phyloP scores from a whole-genome alignment of 2,329 filamentous ascomycete genomes.

The Fusarium hainanense region DNA sequence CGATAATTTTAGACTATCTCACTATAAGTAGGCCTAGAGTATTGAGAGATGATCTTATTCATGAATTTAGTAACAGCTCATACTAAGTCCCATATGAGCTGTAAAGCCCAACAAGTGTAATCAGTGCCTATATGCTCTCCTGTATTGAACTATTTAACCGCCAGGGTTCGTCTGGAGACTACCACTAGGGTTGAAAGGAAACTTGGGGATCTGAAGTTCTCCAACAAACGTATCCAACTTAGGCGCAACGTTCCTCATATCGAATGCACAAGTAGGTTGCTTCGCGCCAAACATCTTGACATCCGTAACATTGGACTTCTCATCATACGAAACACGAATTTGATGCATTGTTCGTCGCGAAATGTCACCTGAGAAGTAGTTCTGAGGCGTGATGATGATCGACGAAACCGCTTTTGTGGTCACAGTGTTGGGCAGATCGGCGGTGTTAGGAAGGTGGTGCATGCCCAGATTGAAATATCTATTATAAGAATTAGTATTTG shows the following conservation, averaged over 20 bases:
- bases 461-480: slow-evolving; percentile 36
- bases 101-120: too few species aligned
- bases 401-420: slow-evolving; percentile 27
- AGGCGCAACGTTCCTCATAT: slow-evolving; percentile 13
- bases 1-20: too few species aligned
- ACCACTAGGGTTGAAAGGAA: slow-evolving; percentile 31
- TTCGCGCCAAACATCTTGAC: slow-evolving; percentile 25
- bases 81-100: too few species aligned
- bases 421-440: slow-evolving; percentile 28
- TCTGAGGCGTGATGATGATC: slow-evolving; percentile 28
- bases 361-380: slow-evolving; percentile 21
- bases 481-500: neutral
- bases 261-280: slow-evolving; percentile 24
- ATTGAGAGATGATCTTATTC: too few species aligned
- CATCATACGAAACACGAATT: slow-evolving; percentile 19
- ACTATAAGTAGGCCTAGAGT: too few species aligned
- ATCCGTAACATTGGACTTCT: slow-evolving; percentile 11
- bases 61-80: too few species aligned
- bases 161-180: slow-evolving; percentile 37
- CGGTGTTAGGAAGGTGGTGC: slow-evolving; percentile 34
- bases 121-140: too few species aligned
- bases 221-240: slow-evolving; percentile 26
- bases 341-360: slow-evolving; percentile 28
- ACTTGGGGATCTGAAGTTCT: slow-evolving; percentile 31
- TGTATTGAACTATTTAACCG: neutral